A percentile compares a stretch with the other conserved stretches of the same genome.
phyloP scores from a whole-genome alignment of 2,329 filamentous ascomycete genomes.

The Elsinoe australis region DNA sequence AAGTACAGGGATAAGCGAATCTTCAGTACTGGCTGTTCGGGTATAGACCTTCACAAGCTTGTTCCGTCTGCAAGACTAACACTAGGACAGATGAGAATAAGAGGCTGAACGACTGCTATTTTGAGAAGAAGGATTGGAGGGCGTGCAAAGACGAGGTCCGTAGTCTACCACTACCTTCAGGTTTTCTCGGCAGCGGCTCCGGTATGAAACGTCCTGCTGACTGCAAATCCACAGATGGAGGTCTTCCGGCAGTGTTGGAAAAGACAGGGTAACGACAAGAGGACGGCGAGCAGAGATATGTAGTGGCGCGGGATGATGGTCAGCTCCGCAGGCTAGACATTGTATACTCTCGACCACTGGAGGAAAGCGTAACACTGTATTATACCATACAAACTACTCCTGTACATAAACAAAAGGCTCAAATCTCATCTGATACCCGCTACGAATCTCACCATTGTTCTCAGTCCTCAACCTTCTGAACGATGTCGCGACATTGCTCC shows the following conservation, averaged over 20 bases:
- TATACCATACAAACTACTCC: too few relatives aligned
- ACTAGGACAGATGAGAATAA: slow-evolving; percentile 64
- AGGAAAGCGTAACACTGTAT: too few relatives aligned
- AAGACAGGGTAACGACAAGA: slow-evolving; percentile 72
- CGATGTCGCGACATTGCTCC: too few relatives aligned
- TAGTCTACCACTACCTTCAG: background rate
- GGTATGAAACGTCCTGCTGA: slow-evolving; percentile 1
- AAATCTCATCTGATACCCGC: too few relatives aligned
- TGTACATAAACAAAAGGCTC: too few relatives aligned
- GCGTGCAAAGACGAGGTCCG: slow-evolving; percentile 65
- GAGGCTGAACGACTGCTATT: slow-evolving; percentile 92
- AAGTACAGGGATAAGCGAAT: slow-evolving; percentile 83
- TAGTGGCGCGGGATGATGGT: slow-evolving; percentile 27
- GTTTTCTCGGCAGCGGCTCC: background rate
- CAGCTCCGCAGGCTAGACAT: slow-evolving; percentile 6
- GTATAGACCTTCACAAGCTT: slow-evolving; percentile 46
- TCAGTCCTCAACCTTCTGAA: too few relatives aligned
- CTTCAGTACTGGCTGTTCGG: slow-evolving; percentile 88
- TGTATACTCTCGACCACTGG: too few relatives aligned
- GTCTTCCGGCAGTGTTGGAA: slow-evolving; percentile 89
- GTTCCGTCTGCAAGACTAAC: slow-evolving; percentile 9
- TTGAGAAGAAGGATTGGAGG: slow-evolving; percentile 92
- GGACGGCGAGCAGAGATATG: slow-evolving; percentile 68
- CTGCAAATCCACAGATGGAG: slow-evolving; percentile 60
- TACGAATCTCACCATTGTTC: too few relatives aligned